Evolutionary conservation across 164 flowering plant genomes (phyloP).

Genomic region (Vitis rupestris): DNA sequence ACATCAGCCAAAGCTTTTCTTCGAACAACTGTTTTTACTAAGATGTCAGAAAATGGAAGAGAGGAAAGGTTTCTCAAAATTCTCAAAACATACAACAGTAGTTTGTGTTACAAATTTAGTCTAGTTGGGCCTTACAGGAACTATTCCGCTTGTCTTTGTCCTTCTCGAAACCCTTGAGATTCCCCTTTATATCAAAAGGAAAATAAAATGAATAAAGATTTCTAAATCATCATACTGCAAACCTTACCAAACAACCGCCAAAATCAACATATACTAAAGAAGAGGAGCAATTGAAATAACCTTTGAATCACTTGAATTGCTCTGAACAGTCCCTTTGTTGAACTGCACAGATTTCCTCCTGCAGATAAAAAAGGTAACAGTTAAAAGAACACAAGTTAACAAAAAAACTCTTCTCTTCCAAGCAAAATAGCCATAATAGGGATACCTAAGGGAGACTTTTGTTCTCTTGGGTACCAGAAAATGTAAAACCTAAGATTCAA

Average conservation of each 20-base stretch:
- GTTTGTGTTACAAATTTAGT: not conserved
- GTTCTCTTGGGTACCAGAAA: no score
- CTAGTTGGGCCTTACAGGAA: slow-evolving; percentile 33
- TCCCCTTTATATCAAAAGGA: slow-evolving; percentile 25
- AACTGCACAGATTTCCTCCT: slow-evolving; percentile 27
- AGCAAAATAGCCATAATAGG: no score
- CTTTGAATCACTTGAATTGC: slow-evolving; percentile 21
- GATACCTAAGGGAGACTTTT: no score
- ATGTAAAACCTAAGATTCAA: no score
- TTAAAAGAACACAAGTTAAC: not conserved
- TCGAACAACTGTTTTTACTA: slow-evolving; percentile 35
- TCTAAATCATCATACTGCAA: not conserved
- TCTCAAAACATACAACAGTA: not conserved
- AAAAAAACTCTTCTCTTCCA: not conserved
- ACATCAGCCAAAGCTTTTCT: slow-evolving; percentile 67
- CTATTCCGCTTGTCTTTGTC: slow-evolving; percentile 25
- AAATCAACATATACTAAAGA: not conserved
- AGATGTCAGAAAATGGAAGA: not conserved
- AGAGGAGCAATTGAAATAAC: slow-evolving; percentile 14
- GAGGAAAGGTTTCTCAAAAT: not conserved
- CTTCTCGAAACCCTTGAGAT: slow-evolving; percentile 25
- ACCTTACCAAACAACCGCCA: not conserved
- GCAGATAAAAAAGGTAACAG: not conserved
- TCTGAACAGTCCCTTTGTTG: slow-evolving; percentile 11
- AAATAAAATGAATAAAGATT: not conserved